Evolutionary conservation across 768 basidiomycete species (phyloP).

Genomic region (Crepidotus variabilis): DNA sequence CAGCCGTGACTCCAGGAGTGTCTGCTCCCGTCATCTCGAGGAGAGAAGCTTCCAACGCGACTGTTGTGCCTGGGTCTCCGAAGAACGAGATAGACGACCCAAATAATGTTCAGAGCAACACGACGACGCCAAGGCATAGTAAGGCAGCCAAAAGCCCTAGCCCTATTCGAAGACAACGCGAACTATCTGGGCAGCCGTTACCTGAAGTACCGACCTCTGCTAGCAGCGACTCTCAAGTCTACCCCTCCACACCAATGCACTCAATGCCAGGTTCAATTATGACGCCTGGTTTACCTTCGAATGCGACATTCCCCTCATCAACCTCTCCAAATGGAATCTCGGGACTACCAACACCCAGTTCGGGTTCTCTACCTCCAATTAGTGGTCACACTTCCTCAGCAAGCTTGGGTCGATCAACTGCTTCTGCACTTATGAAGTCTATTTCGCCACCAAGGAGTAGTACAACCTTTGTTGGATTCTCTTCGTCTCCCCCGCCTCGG

Average conservation of each 20-base stretch:
- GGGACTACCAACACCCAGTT: background rate
- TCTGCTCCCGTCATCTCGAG: conserved; percentile 5
- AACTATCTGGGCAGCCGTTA: conserved; percentile 8
- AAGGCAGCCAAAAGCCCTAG: conserved; percentile 28
- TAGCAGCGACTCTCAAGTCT: conserved; percentile 8
- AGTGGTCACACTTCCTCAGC: background rate
- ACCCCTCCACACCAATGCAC: conserved; percentile 8
- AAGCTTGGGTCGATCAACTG: background rate
- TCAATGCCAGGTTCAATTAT: conserved; percentile 20
- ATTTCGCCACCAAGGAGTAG: conserved; percentile 4
- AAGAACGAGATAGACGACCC: conserved; percentile 5
- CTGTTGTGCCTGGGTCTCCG: conserved; percentile 7
- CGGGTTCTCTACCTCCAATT: background rate
- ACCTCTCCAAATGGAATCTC: background rate
- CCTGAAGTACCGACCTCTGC: conserved; percentile 7
- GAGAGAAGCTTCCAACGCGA: conserved; percentile 17
- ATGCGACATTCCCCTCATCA: conserved; percentile 9
- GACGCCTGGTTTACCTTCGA: conserved; percentile 8
- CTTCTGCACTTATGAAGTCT: background rate
- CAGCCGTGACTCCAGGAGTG: background rate
- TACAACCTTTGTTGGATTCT: conserved; percentile 14
- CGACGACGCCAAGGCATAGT: conserved; percentile 36
- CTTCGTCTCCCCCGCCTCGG: conserved; percentile 18
- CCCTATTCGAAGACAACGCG: conserved; percentile 12
- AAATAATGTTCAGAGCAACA: conserved; percentile 3